Conservation (phyloP, 1,139 yeast species). For the Geotrichum reessii region DNA sequence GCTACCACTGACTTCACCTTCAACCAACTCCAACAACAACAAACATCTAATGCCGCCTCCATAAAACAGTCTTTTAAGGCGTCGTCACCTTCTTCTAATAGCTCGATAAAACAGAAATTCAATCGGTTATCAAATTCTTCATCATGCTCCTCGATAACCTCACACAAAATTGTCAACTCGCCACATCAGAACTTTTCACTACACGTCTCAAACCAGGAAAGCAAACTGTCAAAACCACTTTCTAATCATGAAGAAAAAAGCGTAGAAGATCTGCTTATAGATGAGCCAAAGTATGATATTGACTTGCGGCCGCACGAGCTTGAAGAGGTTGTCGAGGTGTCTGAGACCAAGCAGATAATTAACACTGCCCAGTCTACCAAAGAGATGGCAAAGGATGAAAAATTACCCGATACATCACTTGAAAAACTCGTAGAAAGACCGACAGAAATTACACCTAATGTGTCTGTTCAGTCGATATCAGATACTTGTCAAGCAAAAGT, state of each 20-base stretch:
- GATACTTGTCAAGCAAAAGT: not conserved
- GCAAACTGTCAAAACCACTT: not conserved
- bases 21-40: not conserved
- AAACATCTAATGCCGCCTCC: not conserved
- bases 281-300: not conserved
- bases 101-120: not conserved
- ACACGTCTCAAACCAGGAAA: not conserved
- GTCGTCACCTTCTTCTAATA: not conserved
- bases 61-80: not conserved
- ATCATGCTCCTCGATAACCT: conserved; percentile 5
- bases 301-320: not conserved
- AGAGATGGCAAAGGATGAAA: not conserved
- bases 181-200: conserved; percentile 8
- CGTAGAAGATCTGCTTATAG: not conserved
- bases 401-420: not conserved
- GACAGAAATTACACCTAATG: not conserved
- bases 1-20: not conserved
- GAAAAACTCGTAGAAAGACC: not conserved
- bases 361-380: not conserved
- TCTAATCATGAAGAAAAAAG: not conserved
- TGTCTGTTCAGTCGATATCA: not conserved
- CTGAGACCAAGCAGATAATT: not conserved
- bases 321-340: not conserved
- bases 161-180: conserved; percentile 7
- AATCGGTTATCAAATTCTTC: conserved; percentile 6